These are phyloP conservation scores for Orbilia oligospora DNA, from an alignment of 2,329 filamentous ascomycete species.

Conservation along the genomic window DNA sequence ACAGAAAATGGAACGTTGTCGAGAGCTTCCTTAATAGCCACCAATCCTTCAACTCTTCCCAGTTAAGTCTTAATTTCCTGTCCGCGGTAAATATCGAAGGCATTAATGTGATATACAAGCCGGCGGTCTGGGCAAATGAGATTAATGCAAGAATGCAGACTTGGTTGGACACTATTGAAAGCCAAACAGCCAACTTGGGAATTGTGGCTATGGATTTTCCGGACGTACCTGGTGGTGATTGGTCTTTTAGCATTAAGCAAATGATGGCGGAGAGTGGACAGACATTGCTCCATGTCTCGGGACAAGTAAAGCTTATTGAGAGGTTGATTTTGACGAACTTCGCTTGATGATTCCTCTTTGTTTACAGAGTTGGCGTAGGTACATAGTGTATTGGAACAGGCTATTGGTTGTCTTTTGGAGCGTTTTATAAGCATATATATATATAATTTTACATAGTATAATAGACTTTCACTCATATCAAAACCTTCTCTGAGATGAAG, in stretches of 20 bases:
- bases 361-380: not conserved
- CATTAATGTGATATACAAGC: slow-evolving; percentile 15
- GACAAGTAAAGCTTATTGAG: slow-evolving; percentile 31
- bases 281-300: slow-evolving; percentile 18
- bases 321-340: slow-evolving; percentile 44
- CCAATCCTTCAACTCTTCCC: slow-evolving; percentile 5
- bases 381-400: no score
- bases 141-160: slow-evolving; percentile 34
- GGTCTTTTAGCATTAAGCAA: slow-evolving; percentile 20
- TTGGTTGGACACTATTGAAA: slow-evolving; percentile 28
- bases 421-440: not conserved
- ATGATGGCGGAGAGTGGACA: slow-evolving; percentile 29
- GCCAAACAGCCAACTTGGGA: slow-evolving; percentile 18
- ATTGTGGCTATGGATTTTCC: slow-evolving; percentile 45
- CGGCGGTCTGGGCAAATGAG: slow-evolving; percentile 31
- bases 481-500: not conserved
- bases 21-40: slow-evolving; percentile 10
- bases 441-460: no score
- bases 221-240: slow-evolving; percentile 23
- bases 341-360: not conserved
- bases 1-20: slow-evolving; percentile 26
- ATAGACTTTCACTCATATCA: not conserved
- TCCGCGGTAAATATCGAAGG: slow-evolving; percentile 35
- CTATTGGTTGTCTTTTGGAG: no score
- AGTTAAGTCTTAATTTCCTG: slow-evolving; percentile 37